These are phyloP conservation scores for Leccinum disarticulatum DNA, from an alignment of 768 basidiomycete genomes.

Conservation along the genomic window DNA sequence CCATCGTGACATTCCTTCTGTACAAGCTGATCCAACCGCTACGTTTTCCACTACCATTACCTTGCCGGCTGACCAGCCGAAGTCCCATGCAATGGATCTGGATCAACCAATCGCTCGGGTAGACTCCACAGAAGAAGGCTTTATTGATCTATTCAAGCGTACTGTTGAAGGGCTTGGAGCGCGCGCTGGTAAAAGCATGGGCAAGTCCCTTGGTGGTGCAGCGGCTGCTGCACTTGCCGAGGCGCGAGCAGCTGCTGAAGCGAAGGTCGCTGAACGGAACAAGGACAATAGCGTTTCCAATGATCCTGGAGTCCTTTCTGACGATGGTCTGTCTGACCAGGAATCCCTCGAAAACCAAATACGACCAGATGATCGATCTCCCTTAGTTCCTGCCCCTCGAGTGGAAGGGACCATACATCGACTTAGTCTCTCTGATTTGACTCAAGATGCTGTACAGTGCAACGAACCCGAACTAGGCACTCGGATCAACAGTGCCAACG, in stretches of 20 bases:
- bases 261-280: slow-evolving; percentile 64
- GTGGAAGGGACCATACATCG: slow-evolving; percentile 32
- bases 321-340: slow-evolving; percentile 9
- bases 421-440: slow-evolving; percentile 64
- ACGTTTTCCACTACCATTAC: neutral
- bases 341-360: slow-evolving; percentile 1
- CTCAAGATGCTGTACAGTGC: slow-evolving; percentile 35
- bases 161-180: slow-evolving; percentile 68
- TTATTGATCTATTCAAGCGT: slow-evolving; percentile 67
- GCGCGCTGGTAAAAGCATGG: slow-evolving; percentile 53
- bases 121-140: slow-evolving; percentile 38
- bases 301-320: slow-evolving; percentile 28
- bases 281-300: slow-evolving; percentile 39
- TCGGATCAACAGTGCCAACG: slow-evolving; percentile 15
- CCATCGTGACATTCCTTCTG: slow-evolving; percentile 4
- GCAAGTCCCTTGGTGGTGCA: slow-evolving; percentile 61
- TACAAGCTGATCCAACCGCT: slow-evolving; percentile 2
- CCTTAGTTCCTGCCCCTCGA: neutral
- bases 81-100: slow-evolving; percentile 28
- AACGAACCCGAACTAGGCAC: slow-evolving; percentile 11
- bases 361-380: slow-evolving; percentile 3
- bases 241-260: slow-evolving; percentile 65
- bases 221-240: slow-evolving; percentile 60
- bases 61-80: slow-evolving; percentile 7
- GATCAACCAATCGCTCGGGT: slow-evolving; percentile 12